Evolutionary conservation across 192 early-diverging fungal genomes (phyloP).

Genomic region (Lobulomyces angularis): DNA sequence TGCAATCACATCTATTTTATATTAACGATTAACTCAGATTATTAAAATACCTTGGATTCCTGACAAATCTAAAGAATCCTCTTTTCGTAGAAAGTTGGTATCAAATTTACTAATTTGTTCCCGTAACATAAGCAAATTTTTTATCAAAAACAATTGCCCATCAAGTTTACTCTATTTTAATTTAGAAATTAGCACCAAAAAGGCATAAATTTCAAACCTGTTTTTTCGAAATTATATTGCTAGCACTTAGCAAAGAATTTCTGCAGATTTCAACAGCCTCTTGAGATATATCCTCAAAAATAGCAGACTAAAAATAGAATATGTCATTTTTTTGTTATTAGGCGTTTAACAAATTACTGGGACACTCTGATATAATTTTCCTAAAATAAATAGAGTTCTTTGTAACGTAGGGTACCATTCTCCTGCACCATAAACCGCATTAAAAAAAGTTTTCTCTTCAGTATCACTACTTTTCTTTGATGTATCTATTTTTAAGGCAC

Average conservation of each 20-base stretch:
- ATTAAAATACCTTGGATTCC: constrained; percentile 38
- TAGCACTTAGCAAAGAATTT: constrained; percentile 36
- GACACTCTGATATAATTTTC: constrained; percentile 65
- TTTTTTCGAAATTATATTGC: constrained; percentile 30
- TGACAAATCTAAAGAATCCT: constrained; percentile 57
- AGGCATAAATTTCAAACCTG: constrained; percentile 21
- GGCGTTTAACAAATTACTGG: constrained; percentile 27
- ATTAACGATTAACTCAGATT: not conserved
- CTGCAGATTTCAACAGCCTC: constrained; percentile 66
- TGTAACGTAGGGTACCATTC: constrained; percentile 77
- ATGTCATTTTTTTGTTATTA: not conserved
- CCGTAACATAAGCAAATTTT: constrained; percentile 71
- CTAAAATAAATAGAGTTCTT: constrained; percentile 65
- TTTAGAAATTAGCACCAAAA: not conserved
- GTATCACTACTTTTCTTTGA: not conserved
- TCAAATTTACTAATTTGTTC: constrained; percentile 72
- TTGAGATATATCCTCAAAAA: constrained; percentile 80
- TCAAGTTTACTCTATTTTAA: constrained; percentile 41
- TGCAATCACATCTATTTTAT: constrained; percentile 14
- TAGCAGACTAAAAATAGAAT: constrained; percentile 25
- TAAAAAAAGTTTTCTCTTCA: constrained; percentile 2
- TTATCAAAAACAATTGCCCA: constrained; percentile 71
- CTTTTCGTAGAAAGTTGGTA: constrained; percentile 56
- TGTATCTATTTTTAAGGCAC: constrained; percentile 10
- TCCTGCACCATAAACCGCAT: constrained; percentile 37